Percentiles rank a stretch among this genome's conserved stretches.
Evolutionary conservation across 106 monocot species (phyloP).

Genomic region (Agapanthus africanus): DNA sequence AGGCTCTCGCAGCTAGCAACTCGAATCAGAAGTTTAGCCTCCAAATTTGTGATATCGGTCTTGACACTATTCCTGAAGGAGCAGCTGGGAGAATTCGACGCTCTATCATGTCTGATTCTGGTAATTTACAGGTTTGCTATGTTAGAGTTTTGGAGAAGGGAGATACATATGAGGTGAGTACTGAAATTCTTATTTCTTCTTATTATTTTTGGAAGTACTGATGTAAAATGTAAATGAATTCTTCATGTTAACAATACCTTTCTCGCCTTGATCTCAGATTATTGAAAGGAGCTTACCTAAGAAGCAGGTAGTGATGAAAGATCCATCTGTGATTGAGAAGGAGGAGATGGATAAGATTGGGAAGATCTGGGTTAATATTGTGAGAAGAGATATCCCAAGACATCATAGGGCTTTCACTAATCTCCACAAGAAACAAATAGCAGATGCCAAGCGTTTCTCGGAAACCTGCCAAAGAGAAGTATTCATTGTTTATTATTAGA

Average conservation of each 20-base stretch:
- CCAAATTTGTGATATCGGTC: conserved; percentile 54
- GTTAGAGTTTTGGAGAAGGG: conserved; percentile 93
- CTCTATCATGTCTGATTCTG: conserved; percentile 72
- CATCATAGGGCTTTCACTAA: conserved; percentile 68
- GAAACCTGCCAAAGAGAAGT: conserved; percentile 95
- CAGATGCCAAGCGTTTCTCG: conserved; percentile 80
- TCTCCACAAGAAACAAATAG: conserved; percentile 58
- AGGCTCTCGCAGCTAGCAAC: conserved; percentile 36
- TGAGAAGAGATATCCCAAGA: conserved; percentile 67
- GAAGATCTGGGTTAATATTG: conserved; percentile 74
- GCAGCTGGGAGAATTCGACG: conserved; percentile 86
- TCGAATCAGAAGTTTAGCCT: conserved; percentile 62
- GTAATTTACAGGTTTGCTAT: conserved; percentile 69
- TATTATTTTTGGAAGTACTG: background rate
- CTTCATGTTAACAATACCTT: background rate
- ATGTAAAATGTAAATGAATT: too few species aligned
- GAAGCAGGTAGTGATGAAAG: conserved; percentile 72
- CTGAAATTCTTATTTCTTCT: background rate
- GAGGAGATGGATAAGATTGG: conserved; percentile 85
- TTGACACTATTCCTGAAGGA: conserved; percentile 85
- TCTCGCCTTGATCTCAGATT: conserved; percentile 44
- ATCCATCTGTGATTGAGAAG: conserved; percentile 74
- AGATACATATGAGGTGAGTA: conserved; percentile 87
- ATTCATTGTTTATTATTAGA: conserved; percentile 3
- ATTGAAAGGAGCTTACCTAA: conserved; percentile 95